These are phyloP conservation scores for Claviceps lovelessii DNA, from an alignment of 2,329 filamentous ascomycete genomes.

Conservation along the genomic window DNA sequence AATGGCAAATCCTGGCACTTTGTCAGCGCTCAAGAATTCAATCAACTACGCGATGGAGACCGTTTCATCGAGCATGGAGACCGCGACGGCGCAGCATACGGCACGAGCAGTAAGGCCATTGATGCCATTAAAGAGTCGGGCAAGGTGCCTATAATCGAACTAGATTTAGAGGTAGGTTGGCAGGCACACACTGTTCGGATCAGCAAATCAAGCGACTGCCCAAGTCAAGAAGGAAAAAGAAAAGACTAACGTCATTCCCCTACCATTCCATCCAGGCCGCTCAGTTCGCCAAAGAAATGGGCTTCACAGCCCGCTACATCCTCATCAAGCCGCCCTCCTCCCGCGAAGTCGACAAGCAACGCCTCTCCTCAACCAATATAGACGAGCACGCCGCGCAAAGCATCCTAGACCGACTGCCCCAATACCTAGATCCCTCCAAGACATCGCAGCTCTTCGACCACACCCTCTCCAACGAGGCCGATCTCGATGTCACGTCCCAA, in stretches of 20 bases:
- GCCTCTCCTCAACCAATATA: conserved; percentile 15
- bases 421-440: conserved; percentile 14
- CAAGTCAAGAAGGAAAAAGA: neutral
- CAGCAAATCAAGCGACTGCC: neutral
- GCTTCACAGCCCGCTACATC: conserved; percentile 40
- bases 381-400: conserved; percentile 12
- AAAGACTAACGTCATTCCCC: neutral
- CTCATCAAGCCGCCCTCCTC: conserved; percentile 34
- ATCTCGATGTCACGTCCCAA: conserved; percentile 3
- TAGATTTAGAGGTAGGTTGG: conserved; percentile 35
- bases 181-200: neutral
- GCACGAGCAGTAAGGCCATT: conserved; percentile 39
- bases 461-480: conserved; percentile 14
- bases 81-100: conserved; percentile 36
- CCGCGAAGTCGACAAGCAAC: conserved; percentile 13
- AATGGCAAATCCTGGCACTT: conserved; percentile 40
- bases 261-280: conserved; percentile 28
- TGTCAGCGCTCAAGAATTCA: conserved; percentile 40
- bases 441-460: conserved; percentile 15
- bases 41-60: conserved; percentile 44
- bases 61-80: conserved; percentile 43
- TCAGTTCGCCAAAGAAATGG: conserved; percentile 42
- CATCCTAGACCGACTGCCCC: conserved; percentile 10
- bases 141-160: conserved; percentile 45
- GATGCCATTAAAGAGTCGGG: conserved; percentile 36